Conservation (phyloP, 2,329 filamentous ascomycete species). For the Sclerotinia sclerotiorum region DNA sequence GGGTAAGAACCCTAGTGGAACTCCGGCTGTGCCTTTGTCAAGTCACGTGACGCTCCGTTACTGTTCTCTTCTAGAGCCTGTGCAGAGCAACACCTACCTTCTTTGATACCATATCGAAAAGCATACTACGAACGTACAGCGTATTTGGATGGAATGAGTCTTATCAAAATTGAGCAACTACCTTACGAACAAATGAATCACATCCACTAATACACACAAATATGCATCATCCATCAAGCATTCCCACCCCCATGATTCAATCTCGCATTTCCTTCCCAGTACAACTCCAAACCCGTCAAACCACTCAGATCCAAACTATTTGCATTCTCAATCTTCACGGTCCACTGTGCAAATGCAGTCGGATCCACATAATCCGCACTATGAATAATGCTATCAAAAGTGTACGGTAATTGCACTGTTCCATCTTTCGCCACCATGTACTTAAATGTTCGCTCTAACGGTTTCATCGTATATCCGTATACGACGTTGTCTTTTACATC, state of each 20-base stretch:
- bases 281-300: neutral
- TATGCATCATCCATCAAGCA: neutral
- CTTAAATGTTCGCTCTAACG: neutral
- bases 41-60: no score
- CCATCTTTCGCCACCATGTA: neutral
- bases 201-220: no score
- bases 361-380: slow-evolving; percentile 5
- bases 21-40: no score
- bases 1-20: no score
- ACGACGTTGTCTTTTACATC: neutral
- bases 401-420: neutral
- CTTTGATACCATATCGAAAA: no score
- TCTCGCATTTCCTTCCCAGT: neutral
- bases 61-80: no score
- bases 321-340: neutral
- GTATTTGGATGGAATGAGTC: no score
- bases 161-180: no score
- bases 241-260: neutral
- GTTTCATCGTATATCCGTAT: neutral
- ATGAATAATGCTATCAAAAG: neutral
- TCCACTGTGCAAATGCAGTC: slow-evolving; percentile 8
- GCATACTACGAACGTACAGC: no score
- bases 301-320: neutral
- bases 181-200: no score
- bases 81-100: no score